phyloP scores from a whole-genome alignment of 2,329 filamentous ascomycete species.

The Venturiaceae sp. region DNA sequence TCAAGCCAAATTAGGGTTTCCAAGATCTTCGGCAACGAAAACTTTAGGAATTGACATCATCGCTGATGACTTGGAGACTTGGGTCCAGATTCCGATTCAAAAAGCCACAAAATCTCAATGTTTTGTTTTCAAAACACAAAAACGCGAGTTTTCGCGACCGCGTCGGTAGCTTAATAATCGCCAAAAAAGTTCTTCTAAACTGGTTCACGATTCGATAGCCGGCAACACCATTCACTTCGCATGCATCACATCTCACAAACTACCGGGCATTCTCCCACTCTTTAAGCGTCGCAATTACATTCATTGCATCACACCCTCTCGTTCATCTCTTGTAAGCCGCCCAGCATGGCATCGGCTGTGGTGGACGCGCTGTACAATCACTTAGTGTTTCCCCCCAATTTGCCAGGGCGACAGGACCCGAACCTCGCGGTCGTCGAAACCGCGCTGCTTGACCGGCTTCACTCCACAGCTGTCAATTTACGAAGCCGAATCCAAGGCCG shows the following conservation, averaged over 20 bases:
- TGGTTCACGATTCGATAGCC: too few relatives aligned
- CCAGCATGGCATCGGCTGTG: neutral
- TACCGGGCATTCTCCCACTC: neutral
- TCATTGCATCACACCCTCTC: neutral
- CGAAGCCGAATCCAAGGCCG: neutral
- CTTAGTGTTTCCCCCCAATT: conserved; percentile 31
- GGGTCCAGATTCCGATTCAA: too few relatives aligned
- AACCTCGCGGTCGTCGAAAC: conserved; percentile 11
- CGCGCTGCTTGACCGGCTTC: neutral
- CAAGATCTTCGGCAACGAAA: too few relatives aligned
- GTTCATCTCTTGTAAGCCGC: neutral
- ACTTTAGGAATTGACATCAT: too few relatives aligned
- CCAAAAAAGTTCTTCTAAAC: neutral
- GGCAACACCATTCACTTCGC: neutral
- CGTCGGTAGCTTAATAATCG: neutral
- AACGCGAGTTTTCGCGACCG: neutral
- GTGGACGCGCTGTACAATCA: conserved; percentile 27
- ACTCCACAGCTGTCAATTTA: neutral
- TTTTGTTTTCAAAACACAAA: neutral
- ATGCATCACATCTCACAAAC: neutral
- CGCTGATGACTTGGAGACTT: too few relatives aligned
- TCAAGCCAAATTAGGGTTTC: too few relatives aligned
- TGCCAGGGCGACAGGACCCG: conserved; percentile 26
- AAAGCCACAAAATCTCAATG: too few relatives aligned
- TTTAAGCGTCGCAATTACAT: too few relatives aligned